Percentiles rank a stretch among this genome's conserved stretches.
Evolutionary conservation across 371 early-diverging fungal genomes (phyloP).

Genomic region (Rhizomucor miehei): DNA sequence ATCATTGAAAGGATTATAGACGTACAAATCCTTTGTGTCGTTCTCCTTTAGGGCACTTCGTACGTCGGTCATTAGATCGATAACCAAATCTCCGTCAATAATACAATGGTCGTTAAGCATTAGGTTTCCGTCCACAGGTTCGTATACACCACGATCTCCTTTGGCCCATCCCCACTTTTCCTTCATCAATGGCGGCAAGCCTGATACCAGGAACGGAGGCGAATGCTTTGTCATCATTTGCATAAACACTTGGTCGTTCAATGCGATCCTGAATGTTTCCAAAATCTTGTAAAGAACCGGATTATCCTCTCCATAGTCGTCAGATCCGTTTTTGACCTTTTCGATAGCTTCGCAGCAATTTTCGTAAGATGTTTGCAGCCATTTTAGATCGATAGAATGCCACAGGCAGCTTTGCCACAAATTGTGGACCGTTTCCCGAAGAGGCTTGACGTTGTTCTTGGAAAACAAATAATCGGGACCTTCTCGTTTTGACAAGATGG

Average conservation of each 20-base stretch:
- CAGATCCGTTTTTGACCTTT: slow-evolving; percentile 17
- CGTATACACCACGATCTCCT: slow-evolving; percentile 18
- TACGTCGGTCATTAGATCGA: too few relatives aligned
- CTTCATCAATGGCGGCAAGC: slow-evolving; percentile 30
- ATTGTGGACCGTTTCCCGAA: slow-evolving; percentile 59
- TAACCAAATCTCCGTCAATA: not conserved
- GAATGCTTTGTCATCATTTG: slow-evolving; percentile 31
- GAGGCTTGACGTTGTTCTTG: slow-evolving; percentile 47
- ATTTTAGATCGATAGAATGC: slow-evolving; percentile 39
- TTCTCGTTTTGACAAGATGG: slow-evolving; percentile 55
- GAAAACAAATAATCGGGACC: slow-evolving; percentile 75
- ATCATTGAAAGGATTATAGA: slow-evolving; percentile 13
- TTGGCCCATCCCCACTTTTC: slow-evolving; percentile 25
- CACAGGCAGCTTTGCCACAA: slow-evolving; percentile 64
- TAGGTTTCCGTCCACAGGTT: slow-evolving; percentile 10
- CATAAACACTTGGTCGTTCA: slow-evolving; percentile 28
- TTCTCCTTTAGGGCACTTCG: not conserved
- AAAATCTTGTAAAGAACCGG: slow-evolving; percentile 31
- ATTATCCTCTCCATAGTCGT: slow-evolving; percentile 37
- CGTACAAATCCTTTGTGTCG: slow-evolving; percentile 2
- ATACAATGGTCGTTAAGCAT: not conserved
- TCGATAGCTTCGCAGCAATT: slow-evolving; percentile 22
- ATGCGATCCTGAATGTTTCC: slow-evolving; percentile 25
- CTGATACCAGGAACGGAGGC: slow-evolving; percentile 29
- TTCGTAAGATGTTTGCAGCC: slow-evolving; percentile 14